A percentile compares a stretch with the other conserved stretches of the same genome.
These are phyloP conservation scores for Ochromonas danica DNA, from an alignment of 108 stramenopile genomes.

Conservation along the genomic window DNA sequence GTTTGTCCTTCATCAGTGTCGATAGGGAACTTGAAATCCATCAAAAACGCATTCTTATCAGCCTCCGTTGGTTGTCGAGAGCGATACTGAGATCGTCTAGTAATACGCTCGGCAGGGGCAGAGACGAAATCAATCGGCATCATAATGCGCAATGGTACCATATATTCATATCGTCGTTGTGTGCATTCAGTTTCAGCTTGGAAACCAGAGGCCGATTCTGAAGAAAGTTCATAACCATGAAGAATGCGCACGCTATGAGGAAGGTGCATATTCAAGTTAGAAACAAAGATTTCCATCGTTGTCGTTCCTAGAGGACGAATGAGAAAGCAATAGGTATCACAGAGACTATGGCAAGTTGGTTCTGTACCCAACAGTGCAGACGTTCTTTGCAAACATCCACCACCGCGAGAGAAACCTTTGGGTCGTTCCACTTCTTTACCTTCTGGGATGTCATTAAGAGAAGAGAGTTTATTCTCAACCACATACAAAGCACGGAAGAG, in stretches of 20 bases:
- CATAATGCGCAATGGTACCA: background rate
- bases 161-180: constrained; percentile 31
- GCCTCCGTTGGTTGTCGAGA: background rate
- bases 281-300: background rate
- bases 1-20: background rate
- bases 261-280: background rate
- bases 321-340: constrained; percentile 1
- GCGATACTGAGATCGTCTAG: background rate
- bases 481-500: background rate
- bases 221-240: background rate
- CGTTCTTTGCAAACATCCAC: constrained; percentile 21
- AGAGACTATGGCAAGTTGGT: background rate
- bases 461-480: background rate
- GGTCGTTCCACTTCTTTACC: background rate
- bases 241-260: background rate
- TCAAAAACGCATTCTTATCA: background rate
- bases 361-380: background rate
- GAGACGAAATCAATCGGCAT: background rate
- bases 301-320: background rate
- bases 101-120: background rate
- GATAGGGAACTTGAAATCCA: constrained; percentile 6
- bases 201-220: background rate
- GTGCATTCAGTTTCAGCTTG: constrained; percentile 29
- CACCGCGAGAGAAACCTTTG: constrained; percentile 2
- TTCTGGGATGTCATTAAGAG: background rate